Evolutionary conservation across 805 yeast species (phyloP).

Genomic region (Zygoascus ofunaensis): DNA sequence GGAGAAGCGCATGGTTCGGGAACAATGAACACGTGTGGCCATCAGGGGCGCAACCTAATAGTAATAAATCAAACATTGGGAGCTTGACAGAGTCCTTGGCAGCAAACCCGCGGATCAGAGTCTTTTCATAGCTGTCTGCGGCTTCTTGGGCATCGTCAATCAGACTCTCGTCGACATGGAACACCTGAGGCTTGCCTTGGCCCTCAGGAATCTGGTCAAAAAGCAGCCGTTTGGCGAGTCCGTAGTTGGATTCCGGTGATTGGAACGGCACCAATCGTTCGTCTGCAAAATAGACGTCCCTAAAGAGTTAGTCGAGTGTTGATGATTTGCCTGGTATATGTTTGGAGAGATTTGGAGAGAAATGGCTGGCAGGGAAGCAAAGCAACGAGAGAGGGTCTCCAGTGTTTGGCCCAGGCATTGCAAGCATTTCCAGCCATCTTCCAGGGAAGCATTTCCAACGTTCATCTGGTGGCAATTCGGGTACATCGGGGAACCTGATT

Average conservation of each 20-base stretch:
- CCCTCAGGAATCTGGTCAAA: constrained; percentile 57
- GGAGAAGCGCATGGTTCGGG: constrained; percentile 80
- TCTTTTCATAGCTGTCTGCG: constrained; percentile 87
- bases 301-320: constrained; percentile 3
- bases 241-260: constrained; percentile 77
- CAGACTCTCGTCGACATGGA: constrained; percentile 70
- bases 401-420: too few relatives aligned
- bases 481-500: too few relatives aligned
- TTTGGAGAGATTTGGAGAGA: too few relatives aligned
- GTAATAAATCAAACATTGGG: constrained; percentile 85
- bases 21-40: constrained; percentile 96
- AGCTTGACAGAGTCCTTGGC: constrained; percentile 91
- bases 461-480: too few relatives aligned
- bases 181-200: constrained; percentile 55
- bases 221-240: constrained; percentile 74
- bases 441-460: too few relatives aligned
- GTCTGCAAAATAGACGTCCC: constrained; percentile 88
- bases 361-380: too few relatives aligned
- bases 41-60: constrained; percentile 97
- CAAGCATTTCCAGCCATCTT: too few relatives aligned
- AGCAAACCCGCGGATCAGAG: constrained; percentile 81
- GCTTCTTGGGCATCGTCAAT: constrained; percentile 64
- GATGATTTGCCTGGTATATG: too few relatives aligned
- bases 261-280: constrained; percentile 88
- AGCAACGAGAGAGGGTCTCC: too few relatives aligned